Evolutionary conservation across 495 filamentous ascomycete genomes (phyloP).

Genomic region (Penicillium odoratum): DNA sequence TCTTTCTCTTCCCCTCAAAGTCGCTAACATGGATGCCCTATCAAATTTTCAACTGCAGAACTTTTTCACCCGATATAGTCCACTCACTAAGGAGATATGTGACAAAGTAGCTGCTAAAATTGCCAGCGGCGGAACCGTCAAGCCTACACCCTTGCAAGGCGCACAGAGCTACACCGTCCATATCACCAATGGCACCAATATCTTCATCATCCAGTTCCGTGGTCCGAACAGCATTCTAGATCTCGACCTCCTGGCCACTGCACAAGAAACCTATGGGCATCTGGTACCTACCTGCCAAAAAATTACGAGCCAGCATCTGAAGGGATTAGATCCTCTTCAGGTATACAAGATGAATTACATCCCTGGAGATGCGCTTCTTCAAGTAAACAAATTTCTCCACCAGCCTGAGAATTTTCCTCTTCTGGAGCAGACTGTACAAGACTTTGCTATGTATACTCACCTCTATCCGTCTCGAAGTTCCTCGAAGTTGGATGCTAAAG

Average conservation of each 20-base stretch:
- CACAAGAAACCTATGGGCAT: not conserved
- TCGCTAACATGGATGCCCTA: not conserved
- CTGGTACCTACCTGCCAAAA: not conserved
- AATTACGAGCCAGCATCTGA: not conserved
- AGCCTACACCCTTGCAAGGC: slow-evolving; percentile 2
- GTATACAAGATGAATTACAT: not conserved
- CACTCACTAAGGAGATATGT: slow-evolving; percentile 2
- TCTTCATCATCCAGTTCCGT: not conserved
- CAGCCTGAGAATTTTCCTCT: not conserved
- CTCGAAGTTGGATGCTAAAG: not conserved
- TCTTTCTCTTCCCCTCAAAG: too few relatives aligned
- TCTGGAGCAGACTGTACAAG: not conserved
- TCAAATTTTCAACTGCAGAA: slow-evolving; percentile 2
- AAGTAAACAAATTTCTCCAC: not conserved
- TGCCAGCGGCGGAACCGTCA: not conserved
- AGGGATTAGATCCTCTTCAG: not conserved
- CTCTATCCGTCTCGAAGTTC: not conserved
- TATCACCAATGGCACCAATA: not conserved
- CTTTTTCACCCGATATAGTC: slow-evolving; percentile 2
- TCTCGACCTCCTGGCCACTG: not conserved
- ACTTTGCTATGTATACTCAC: not conserved
- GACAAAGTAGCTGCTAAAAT: slow-evolving; percentile 3
- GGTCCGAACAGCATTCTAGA: not conserved
- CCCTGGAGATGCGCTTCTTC: not conserved
- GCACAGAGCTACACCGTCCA: slow-evolving; percentile 8